Base-by-base conservation (phyloP, 139 green algal species). In the Mychonastes homosphaera region DNA sequence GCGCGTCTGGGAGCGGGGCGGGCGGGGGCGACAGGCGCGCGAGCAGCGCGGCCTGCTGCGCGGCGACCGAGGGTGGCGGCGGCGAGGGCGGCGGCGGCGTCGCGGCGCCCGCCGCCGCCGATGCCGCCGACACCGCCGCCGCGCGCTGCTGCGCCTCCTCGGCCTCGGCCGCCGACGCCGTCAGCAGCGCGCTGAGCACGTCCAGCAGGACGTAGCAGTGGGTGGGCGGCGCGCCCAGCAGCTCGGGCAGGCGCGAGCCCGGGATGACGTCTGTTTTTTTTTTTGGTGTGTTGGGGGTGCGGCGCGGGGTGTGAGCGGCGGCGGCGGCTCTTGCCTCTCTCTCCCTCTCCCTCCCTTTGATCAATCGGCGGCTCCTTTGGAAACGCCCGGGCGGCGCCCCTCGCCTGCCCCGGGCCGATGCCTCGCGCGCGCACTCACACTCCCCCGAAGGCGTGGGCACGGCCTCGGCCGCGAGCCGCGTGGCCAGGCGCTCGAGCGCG, bases 151-250 rank as follows among this genome's bases (percentile, higher is more conserved):
- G 41, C 26, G 36, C 15, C 57, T 45, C 12, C 26, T n/a, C 29
- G n/a, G 28, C 19, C 40, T 24, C 28, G 27, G 29, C 23, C 19
- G 33, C 62, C 19, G 1, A 69, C 53, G 3, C 44, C 53, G 24
- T 43, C 43, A 15, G 15, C 15, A 15, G 38, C 38, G 12, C 12
- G 12, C 38, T 15, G 15, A 69, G 41, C 43, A 39, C 62, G 52
- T 51, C 30, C 21, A 69, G 45, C 12, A 82, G 62, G 4, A 78
- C 50, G 5, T 77, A 63, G n/a, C 56, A 47, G n/a, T 82, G 70
- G 27, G 45, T 52, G 1, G 19, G 10, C 4, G 70, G 64, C 35
- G 77, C 43, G 28, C 75, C 67, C 29, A 82, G 47, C 3, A 67
- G 49, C 4, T 47, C 24, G 4, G 65, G 50, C 1, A 73, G 48